These are phyloP conservation scores for Trypanosoma avium DNA, from an alignment of 208 protist species.

Conservation along the genomic window DNA sequence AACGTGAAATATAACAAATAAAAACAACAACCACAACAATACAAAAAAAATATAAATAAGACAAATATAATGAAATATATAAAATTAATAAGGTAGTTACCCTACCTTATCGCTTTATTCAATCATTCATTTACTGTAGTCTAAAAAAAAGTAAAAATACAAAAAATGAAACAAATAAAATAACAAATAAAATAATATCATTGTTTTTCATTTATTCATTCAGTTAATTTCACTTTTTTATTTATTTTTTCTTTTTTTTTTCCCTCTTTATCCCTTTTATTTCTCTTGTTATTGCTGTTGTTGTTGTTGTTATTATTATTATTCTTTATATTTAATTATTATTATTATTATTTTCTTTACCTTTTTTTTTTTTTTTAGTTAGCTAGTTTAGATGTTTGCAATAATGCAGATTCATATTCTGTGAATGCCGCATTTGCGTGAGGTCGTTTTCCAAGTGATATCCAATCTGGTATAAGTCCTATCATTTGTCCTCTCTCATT, in stretches of 20 bases:
- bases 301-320: neutral
- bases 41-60: no score
- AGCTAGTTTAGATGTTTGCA: constrained; percentile 13
- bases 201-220: constrained; percentile 30
- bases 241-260: neutral
- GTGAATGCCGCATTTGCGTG: constrained; percentile 41
- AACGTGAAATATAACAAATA: no score
- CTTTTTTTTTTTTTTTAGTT: neutral
- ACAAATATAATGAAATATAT: no score
- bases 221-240: neutral
- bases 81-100: no score
- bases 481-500: neutral
- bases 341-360: constrained; percentile 1
- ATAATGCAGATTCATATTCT: constrained; percentile 59
- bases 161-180: no score
- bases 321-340: constrained; percentile 9
- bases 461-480: constrained; percentile 44
- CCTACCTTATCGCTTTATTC: no score
- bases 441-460: constrained; percentile 31
- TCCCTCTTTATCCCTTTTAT: neutral
- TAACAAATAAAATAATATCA: no score
- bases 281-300: neutral
- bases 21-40: no score
- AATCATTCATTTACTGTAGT: no score
- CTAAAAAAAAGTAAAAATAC: no score